phyloP scores from a whole-genome alignment of 2,329 filamentous ascomycete genomes.

The Diplodia sapinea region DNA sequence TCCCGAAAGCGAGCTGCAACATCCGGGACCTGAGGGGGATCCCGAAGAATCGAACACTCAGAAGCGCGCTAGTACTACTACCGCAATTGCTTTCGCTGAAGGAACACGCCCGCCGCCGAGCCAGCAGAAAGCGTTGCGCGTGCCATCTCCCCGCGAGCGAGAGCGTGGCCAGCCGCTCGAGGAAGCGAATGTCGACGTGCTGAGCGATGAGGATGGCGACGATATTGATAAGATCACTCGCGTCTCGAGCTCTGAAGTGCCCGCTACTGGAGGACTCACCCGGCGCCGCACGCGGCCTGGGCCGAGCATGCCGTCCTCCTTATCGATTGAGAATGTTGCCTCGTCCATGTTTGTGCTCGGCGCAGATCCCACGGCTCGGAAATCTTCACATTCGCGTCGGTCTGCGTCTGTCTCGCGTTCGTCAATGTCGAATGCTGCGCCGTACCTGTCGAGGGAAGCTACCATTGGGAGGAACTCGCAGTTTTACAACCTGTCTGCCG shows the following conservation, averaged over 20 bases:
- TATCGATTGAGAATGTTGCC: constrained; percentile 48
- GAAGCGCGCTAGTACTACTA: background rate
- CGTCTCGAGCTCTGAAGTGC: background rate
- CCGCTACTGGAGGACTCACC: background rate
- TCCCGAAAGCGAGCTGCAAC: background rate
- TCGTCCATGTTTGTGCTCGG: constrained; percentile 53
- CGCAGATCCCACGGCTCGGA: constrained; percentile 28
- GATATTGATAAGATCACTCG: background rate
- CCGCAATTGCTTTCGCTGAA: background rate
- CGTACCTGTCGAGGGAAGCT: constrained; percentile 51
- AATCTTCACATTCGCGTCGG: background rate
- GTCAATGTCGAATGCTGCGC: constrained; percentile 37
- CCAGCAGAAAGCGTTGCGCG: background rate
- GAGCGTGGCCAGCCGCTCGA: background rate
- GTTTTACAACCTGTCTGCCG: constrained; percentile 52
- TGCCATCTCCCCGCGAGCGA: background rate
- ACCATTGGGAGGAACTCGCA: constrained; percentile 56
- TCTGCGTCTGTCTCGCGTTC: background rate
- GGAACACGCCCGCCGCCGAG: background rate
- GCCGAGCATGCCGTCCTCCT: constrained; percentile 39
- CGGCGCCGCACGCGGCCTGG: background rate
- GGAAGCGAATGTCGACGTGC: background rate
- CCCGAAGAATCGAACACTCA: too few relatives aligned
- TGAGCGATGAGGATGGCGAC: background rate
- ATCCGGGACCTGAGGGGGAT: too few relatives aligned